Evolutionary conservation across 1,284 basidiomycete genomes (phyloP), one percentile per base, ranked within the genome.

Genomic region (Trametes polyzona): DNA sequence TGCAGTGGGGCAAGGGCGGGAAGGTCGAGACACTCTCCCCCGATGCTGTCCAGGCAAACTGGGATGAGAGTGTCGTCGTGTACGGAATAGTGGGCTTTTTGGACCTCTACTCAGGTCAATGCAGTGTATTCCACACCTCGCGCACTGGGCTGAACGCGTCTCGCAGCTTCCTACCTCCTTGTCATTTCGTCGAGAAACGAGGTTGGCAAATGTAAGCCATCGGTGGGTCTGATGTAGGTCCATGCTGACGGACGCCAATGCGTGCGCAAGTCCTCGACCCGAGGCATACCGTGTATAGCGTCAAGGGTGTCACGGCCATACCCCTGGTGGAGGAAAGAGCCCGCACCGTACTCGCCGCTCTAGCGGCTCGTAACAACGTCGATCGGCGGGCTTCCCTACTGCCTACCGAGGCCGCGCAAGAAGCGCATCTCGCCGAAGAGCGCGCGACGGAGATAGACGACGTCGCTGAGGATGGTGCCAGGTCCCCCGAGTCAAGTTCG

Each of bases 71-170:
- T 57, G 80, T 82, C 36, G 70, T 90, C 36, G 79, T 90, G 12
- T 87, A 90, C 69, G 90, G 90, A 10, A 80, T 93, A 59, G 74
- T 92, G 40, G 90, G 90, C 4, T 75, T 88, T 17, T 67, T 92
- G 60, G 83, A 86, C 59, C 72, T 93, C 29, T 89, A 84, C 67
- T 79, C 84, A 65, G 83, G 90, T 91, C 72, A 55, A 76, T 71
- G 36, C 32, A 40, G 37, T 43, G 47, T 56, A n/a, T 35, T 40
- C 47, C 23, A 41, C 23, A 17, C 12, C 24, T 42, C 3, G 32
- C 40, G 26, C n/a, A 37, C 27, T 47, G 35, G 10, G 54, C 57
- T 62, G 41, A 53, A 53, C 37, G 29, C 4, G 11, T 54, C 32
- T 57, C n/a, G 41, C 47, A 92, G 90, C 81, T 42, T 87, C 90